Conservation (phyloP, 164 flowering plant species). For the Vitis vinifera region DNA sequence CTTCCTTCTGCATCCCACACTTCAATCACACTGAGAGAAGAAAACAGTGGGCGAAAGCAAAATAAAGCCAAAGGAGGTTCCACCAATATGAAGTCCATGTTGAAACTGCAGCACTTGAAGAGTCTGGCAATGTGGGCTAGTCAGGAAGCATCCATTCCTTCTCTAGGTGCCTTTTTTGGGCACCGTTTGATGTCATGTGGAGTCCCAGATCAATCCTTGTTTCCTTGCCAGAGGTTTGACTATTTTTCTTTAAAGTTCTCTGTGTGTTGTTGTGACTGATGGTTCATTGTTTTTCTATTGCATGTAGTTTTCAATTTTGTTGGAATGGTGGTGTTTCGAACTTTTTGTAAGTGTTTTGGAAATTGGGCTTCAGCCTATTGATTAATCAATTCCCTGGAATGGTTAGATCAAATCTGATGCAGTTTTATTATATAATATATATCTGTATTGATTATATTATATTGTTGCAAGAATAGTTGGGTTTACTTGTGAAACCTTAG, state of each 20-base stretch:
- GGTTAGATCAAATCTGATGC: no score
- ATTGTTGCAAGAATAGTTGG: no score
- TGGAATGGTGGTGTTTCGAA: neutral
- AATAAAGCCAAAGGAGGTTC: constrained; percentile 9
- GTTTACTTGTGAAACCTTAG: no score
- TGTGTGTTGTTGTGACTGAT: neutral
- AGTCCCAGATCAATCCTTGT: constrained; percentile 49
- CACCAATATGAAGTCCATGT: constrained; percentile 28
- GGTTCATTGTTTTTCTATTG: neutral
- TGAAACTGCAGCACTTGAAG: constrained; percentile 62
- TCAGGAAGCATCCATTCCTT: constrained; percentile 48
- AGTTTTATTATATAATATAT: no score
- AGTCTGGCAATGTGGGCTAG: constrained; percentile 60
- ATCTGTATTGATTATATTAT: no score
- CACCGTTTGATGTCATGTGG: constrained; percentile 43
- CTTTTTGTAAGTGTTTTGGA: neutral
- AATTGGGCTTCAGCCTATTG: no score
- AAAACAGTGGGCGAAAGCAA: constrained; percentile 23
- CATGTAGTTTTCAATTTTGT: neutral
- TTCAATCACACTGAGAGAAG: constrained; percentile 15
- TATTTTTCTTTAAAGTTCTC: neutral
- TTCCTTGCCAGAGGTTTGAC: constrained; percentile 63
- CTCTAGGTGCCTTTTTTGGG: constrained; percentile 64
- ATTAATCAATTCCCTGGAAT: no score
- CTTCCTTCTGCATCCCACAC: neutral